phyloP scores from a whole-genome alignment of 805 yeast genomes.

The Kodamaea lidongshanica region DNA sequence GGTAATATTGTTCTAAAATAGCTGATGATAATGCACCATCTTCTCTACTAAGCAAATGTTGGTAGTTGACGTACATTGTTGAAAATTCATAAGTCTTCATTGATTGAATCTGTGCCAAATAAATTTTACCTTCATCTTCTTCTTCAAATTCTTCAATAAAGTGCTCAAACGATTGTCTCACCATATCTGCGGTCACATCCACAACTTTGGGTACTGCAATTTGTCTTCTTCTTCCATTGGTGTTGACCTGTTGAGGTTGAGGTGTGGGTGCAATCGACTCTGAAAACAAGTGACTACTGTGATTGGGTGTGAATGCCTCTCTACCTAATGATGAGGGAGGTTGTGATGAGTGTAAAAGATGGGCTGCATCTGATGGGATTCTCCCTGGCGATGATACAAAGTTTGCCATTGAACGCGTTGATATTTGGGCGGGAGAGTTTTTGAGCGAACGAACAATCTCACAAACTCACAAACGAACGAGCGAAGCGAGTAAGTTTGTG shows the following conservation, averaged over 20 bases:
- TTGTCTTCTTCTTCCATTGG: slow-evolving; percentile 43
- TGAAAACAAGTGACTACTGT: slow-evolving; percentile 21
- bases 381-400: slow-evolving; percentile 41
- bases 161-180: slow-evolving; percentile 81
- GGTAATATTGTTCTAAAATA: slow-evolving; percentile 82
- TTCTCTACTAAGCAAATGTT: slow-evolving; percentile 67
- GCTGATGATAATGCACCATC: slow-evolving; percentile 88
- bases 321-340: slow-evolving; percentile 39
- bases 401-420: slow-evolving; percentile 37
- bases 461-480: too few relatives aligned
- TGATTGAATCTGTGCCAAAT: slow-evolving; percentile 72
- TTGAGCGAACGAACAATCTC: too few relatives aligned
- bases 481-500: too few relatives aligned
- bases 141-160: slow-evolving; percentile 63
- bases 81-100: slow-evolving; percentile 71
- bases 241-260: slow-evolving; percentile 8
- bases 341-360: slow-evolving; percentile 34
- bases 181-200: slow-evolving; percentile 91
- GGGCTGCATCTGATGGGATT: slow-evolving; percentile 40
- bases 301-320: slow-evolving; percentile 27
- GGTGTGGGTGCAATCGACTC: slow-evolving; percentile 17
- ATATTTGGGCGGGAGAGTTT: too few relatives aligned
- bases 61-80: slow-evolving; percentile 80
- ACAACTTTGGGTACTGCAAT: slow-evolving; percentile 76
- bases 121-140: slow-evolving; percentile 41